Evolutionary conservation across 176 grass and related monocot species (phyloP).

Genomic region (Oryza brachyantha): DNA sequence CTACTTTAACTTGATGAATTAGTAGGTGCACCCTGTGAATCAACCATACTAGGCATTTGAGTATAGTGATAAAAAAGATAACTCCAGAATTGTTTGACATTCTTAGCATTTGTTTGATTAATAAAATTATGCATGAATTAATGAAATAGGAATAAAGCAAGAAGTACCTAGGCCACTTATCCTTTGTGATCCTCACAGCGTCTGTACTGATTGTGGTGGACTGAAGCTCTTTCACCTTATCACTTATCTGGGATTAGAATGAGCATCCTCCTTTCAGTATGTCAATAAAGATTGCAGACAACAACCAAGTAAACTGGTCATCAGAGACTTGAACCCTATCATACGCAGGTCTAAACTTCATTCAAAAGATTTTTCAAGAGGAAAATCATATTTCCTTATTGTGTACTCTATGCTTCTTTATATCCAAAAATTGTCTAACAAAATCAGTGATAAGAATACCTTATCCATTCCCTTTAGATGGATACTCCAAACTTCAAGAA

Average conservation of each 20-base stretch:
- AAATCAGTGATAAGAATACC: constrained; percentile 39
- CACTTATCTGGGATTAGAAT: constrained; percentile 51
- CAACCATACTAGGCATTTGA: too few relatives aligned
- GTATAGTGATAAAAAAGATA: too few relatives aligned
- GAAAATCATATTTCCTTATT: background rate
- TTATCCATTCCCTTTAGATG: constrained; percentile 64
- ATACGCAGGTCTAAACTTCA: constrained; percentile 11
- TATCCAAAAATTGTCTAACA: background rate
- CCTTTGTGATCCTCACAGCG: constrained; percentile 40
- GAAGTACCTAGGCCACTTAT: constrained; percentile 47
- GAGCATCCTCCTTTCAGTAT: background rate
- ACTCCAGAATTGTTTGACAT: background rate
- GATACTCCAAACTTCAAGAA: constrained; percentile 65
- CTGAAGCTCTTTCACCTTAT: constrained; percentile 69
- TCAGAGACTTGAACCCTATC: background rate
- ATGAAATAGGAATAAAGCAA: constrained; percentile 8
- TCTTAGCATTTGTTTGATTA: background rate
- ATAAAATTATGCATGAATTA: constrained; percentile 19
- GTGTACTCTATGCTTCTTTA: background rate
- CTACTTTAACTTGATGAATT: too few relatives aligned
- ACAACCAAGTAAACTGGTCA: constrained; percentile 5
- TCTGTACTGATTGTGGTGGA: constrained; percentile 40
- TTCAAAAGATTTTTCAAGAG: background rate
- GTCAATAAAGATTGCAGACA: constrained; percentile 7
- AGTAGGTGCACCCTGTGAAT: too few relatives aligned